Evolutionary conservation across 2,329 filamentous ascomycete genomes (phyloP), one percentile per base, ranked within the genome.

Genomic region (Xylaria hypoxylon): DNA sequence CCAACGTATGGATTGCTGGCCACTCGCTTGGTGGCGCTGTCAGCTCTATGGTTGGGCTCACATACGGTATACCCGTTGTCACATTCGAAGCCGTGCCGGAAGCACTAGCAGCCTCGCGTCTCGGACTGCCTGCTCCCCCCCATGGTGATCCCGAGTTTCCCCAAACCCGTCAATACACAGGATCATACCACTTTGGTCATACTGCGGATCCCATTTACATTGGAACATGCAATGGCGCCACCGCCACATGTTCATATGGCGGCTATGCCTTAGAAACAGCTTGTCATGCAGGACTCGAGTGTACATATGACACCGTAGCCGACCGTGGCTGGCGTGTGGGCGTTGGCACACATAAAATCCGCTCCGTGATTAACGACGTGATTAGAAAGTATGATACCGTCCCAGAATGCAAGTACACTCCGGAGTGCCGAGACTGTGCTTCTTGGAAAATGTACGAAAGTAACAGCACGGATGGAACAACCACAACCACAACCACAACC

Each of bases 371-470:
- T 74, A 87, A 89, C 64, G 92, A 97, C 77, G 92, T 99, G 2
- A 86, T 98, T 68, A 85, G 91, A 74, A 90, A 89, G 72, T 98
- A 98, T 75, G 91, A 96, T 68, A 82, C 84, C 3, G 92, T 96
- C 0, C 92, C 96, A 0, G 82, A 87, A 70, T 98, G 96, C 79
- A 86, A 86, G 60, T 84, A 86, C 33, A 94, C 95, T 6, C 85
- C 89, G 24, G 90, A 93, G 59, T 98, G 96, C 77, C 89, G 92
- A 45, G 96, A 99, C 77, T 98, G 95, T 75, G 92, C 88, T 64
- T 89, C 91, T 62, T 98, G 96, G 96, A 96, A 97, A 75, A 97
- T 94, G 84, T 96, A 93, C 76, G 91, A 94, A 79, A 97, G 94
- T 77, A 97, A 97, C 77, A 92, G 92, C 33, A 96, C 92, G 1